Evolutionary conservation across 2,329 filamentous ascomycete species (phyloP).

Genomic region (Xenosphaeropsis pyriputrescens): DNA sequence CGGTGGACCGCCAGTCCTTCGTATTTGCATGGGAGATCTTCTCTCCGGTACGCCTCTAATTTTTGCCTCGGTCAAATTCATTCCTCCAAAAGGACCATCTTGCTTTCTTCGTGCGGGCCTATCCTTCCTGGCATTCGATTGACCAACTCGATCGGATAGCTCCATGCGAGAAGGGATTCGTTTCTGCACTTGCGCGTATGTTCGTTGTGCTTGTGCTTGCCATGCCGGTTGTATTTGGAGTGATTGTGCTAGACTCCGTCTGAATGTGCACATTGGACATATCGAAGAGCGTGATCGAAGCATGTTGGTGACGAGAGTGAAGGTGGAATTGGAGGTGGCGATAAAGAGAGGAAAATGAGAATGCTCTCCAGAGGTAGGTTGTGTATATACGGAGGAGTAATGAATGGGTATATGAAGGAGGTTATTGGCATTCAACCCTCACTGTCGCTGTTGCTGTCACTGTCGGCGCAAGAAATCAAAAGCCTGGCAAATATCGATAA

Average conservation of each 20-base stretch:
- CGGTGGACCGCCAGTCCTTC: not conserved
- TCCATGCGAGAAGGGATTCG: conserved; percentile 32
- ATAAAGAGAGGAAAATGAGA: no score
- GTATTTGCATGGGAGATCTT: conserved; percentile 10
- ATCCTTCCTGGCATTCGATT: conserved; percentile 7
- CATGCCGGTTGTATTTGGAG: conserved; percentile 5
- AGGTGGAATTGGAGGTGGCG: no score
- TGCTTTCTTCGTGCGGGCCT: conserved; percentile 23
- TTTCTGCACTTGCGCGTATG: conserved; percentile 19
- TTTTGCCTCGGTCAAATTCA: conserved; percentile 37
- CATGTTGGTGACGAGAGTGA: conserved; percentile 7
- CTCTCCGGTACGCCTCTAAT: conserved; percentile 24
- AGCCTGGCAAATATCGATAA: no score
- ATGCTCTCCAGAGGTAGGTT: no score
- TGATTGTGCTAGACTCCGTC: conserved; percentile 4
- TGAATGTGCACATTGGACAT: conserved; percentile 15
- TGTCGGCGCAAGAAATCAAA: no score
- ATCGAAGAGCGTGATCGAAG: conserved; percentile 10
- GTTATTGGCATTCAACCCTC: no score
- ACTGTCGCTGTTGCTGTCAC: no score
- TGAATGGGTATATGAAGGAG: no score
- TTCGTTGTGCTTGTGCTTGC: conserved; percentile 8
- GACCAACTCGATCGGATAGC: conserved; percentile 28
- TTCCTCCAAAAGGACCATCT: conserved; percentile 40
- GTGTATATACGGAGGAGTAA: no score